phyloP scores from a whole-genome alignment of 768 basidiomycete genomes.

The Mrakia gelida region DNA sequence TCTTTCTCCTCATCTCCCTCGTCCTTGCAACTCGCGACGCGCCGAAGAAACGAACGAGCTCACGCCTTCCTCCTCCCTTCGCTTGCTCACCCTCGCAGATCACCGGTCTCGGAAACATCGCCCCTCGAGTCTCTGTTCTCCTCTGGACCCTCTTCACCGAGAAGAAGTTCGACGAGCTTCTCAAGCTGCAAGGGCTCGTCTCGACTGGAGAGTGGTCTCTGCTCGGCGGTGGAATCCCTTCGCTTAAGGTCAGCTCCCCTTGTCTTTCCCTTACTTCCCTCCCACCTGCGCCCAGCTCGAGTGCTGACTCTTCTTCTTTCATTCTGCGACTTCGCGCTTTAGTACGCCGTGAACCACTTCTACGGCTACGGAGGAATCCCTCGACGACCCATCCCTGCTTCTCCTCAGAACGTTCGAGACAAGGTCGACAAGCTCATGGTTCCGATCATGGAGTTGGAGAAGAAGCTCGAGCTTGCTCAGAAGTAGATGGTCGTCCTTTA shows the following conservation, averaged over 20 bases:
- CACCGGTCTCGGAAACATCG: background rate
- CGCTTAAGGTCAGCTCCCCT: background rate
- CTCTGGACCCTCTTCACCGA: constrained; percentile 2
- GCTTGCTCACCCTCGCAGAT: background rate
- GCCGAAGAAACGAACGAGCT: no score
- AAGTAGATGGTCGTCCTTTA: background rate
- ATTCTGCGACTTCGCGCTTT: background rate
- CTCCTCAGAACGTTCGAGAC: background rate
- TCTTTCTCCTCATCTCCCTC: background rate
- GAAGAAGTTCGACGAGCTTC: background rate
- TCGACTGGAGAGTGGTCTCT: background rate
- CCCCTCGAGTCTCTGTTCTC: background rate
- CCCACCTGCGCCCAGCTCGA: no score
- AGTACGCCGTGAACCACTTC: constrained; percentile 6
- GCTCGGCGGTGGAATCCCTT: background rate
- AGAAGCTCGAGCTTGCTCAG: background rate
- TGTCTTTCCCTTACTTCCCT: background rate
- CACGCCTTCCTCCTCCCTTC: no score
- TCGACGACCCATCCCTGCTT: background rate
- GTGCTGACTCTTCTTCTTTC: background rate
- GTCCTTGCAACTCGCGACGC: no score
- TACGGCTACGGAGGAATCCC: background rate
- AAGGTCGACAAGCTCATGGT: background rate
- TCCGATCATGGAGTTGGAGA: background rate
- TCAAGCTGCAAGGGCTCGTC: background rate